Evolutionary conservation across 129 eudicot species (phyloP).

Genomic region (Pulicaria dysenterica): DNA sequence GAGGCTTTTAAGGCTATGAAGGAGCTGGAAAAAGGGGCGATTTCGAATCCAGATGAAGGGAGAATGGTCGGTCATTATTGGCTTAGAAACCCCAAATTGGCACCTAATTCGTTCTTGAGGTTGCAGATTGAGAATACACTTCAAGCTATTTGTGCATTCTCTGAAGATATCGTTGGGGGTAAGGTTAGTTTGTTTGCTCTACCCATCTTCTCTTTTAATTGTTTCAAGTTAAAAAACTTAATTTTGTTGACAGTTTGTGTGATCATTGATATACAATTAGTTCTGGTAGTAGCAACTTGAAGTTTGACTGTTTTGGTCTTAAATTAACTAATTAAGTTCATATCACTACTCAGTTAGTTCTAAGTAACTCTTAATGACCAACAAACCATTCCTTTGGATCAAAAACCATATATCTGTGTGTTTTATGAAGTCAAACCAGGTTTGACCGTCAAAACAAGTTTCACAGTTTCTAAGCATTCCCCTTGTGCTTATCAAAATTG

Average conservation of each 20-base stretch:
- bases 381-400: conserved; percentile 7
- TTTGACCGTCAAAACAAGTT: too few relatives aligned
- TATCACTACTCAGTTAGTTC: neutral
- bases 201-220: neutral
- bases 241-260: neutral
- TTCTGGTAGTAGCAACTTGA: conserved; percentile 1
- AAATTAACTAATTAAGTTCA: neutral
- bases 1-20: conserved; percentile 77
- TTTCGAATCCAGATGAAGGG: conserved; percentile 96
- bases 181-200: conserved; percentile 59
- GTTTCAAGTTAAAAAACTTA: neutral
- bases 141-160: conserved; percentile 59
- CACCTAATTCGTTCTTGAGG: conserved; percentile 68
- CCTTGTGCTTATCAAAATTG: too few relatives aligned
- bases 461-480: too few relatives aligned
- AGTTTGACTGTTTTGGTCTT: conserved; percentile 19
- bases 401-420: neutral
- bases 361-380: neutral
- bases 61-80: conserved; percentile 98
- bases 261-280: conserved; percentile 1
- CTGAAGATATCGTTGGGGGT: conserved; percentile 64
- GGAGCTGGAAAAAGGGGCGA: conserved; percentile 83
- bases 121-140: conserved; percentile 76
- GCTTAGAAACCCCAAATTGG: conserved; percentile 70
- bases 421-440: neutral